phyloP scores from a whole-genome alignment of 306 rosid species.

The Begonia masoniana region DNA sequence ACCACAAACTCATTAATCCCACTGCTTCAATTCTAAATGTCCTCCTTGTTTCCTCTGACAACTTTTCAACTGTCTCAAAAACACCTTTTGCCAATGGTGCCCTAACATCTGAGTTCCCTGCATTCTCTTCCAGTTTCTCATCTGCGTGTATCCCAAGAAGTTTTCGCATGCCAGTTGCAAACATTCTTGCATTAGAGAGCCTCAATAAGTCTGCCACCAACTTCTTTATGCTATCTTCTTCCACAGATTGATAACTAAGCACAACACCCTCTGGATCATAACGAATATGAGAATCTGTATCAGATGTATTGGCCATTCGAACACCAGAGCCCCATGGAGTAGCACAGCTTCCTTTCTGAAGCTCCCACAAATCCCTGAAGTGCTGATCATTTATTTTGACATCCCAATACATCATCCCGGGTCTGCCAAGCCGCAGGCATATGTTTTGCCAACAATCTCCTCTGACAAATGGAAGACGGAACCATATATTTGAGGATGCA shows the following conservation, averaged over 20 bases:
- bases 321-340: slow-evolving; percentile 97
- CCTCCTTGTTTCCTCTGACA: slow-evolving; percentile 84
- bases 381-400: slow-evolving; percentile 95
- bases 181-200: slow-evolving; percentile 92
- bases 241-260: slow-evolving; percentile 84
- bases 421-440: slow-evolving; percentile 93
- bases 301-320: slow-evolving; percentile 89
- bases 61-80: slow-evolving; percentile 56
- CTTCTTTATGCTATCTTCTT: slow-evolving; percentile 80
- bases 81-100: slow-evolving; percentile 41
- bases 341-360: slow-evolving; percentile 71
- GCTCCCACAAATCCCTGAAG: slow-evolving; percentile 96
- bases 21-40: slow-evolving; percentile 96
- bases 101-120: slow-evolving; percentile 43
- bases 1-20: slow-evolving; percentile 95
- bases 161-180: slow-evolving; percentile 89
- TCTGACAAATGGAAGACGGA: slow-evolving; percentile 78
- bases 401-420: slow-evolving; percentile 97
- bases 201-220: slow-evolving; percentile 86
- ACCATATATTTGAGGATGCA: slow-evolving; percentile 92
- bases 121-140: slow-evolving; percentile 68
- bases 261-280: slow-evolving; percentile 98
- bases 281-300: slow-evolving; percentile 87
- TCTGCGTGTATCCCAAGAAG: slow-evolving; percentile 77
- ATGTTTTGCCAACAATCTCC: slow-evolving; percentile 92